Percentiles rank a stretch among this genome's conserved stretches.
Evolutionary conservation across 306 rosid species (phyloP).

Genomic region (Trifolium dubium): DNA sequence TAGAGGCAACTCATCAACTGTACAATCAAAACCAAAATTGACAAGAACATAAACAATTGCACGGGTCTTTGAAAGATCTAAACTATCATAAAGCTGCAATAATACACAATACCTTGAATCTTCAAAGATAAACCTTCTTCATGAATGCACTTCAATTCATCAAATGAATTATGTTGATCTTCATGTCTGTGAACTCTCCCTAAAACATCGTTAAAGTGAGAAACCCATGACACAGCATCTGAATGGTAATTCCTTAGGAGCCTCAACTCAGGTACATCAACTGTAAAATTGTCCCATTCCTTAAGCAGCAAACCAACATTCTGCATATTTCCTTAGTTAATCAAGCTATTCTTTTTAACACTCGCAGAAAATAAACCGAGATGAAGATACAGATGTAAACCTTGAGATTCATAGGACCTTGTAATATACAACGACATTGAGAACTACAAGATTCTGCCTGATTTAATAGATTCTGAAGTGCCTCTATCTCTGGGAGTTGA

Average conservation of each 20-base stretch:
- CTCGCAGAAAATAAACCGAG: constrained; percentile 21
- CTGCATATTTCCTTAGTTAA: constrained; percentile 57
- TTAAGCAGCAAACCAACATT: constrained; percentile 66
- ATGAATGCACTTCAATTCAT: constrained; percentile 61
- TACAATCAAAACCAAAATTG: constrained; percentile 47
- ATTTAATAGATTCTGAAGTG: constrained; percentile 62
- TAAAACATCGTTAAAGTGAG: constrained; percentile 60
- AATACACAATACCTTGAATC: constrained; percentile 69
- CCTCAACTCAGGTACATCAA: constrained; percentile 80
- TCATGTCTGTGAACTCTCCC: constrained; percentile 56
- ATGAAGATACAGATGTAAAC: constrained; percentile 49
- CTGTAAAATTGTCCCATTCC: constrained; percentile 61
- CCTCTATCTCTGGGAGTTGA: constrained; percentile 68
- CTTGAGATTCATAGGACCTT: constrained; percentile 71
- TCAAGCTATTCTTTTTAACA: constrained; percentile 34
- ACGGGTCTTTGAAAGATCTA: constrained; percentile 21
- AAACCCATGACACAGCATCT: constrained; percentile 72
- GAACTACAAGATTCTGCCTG: constrained; percentile 68
- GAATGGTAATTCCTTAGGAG: constrained; percentile 64
- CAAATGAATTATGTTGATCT: constrained; percentile 64
- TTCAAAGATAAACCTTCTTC: constrained; percentile 75
- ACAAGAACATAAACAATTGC: constrained; percentile 39
- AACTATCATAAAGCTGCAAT: constrained; percentile 25
- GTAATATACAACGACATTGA: constrained; percentile 62
- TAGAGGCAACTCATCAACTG: constrained; percentile 83